phyloP scores from a whole-genome alignment of 2,329 filamentous ascomycete species.

The Fusarium graminum region DNA sequence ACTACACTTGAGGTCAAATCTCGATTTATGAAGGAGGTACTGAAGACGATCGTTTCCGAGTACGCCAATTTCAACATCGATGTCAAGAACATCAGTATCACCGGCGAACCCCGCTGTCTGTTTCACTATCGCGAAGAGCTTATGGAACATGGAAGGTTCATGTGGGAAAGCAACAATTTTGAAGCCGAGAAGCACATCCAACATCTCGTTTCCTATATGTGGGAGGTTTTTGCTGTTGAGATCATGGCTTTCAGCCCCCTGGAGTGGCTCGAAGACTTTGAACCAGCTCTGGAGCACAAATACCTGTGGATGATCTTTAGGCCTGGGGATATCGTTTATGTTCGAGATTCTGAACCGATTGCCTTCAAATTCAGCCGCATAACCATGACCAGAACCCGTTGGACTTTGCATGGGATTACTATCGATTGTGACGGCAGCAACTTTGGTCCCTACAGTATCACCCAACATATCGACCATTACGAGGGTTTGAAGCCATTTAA shows the following conservation, averaged over 20 bases:
- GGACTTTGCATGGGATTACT: no score
- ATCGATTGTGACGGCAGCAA: not conserved
- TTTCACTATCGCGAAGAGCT: not conserved
- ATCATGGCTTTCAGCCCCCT: not conserved
- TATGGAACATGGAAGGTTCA: not conserved
- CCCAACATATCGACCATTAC: not conserved
- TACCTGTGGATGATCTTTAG: slow-evolving; percentile 1
- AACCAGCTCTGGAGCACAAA: not conserved
- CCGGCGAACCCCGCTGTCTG: not conserved
- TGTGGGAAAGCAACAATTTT: not conserved
- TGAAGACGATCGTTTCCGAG: not conserved
- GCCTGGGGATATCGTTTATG: not conserved
- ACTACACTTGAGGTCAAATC: not conserved
- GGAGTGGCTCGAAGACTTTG: not conserved
- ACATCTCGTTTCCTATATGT: not conserved
- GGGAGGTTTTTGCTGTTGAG: not conserved
- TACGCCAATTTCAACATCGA: not conserved
- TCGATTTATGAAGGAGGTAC: not conserved
- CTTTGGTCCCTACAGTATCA: not conserved
- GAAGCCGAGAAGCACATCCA: not conserved
- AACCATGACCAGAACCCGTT: no score
- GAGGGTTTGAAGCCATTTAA: not conserved
- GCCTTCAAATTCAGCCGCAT: not conserved
- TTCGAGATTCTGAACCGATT: not conserved
- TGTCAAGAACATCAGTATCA: not conserved